Conservation (phyloP, 23 red algal species). For the Gracilaria vermiculophylla region DNA sequence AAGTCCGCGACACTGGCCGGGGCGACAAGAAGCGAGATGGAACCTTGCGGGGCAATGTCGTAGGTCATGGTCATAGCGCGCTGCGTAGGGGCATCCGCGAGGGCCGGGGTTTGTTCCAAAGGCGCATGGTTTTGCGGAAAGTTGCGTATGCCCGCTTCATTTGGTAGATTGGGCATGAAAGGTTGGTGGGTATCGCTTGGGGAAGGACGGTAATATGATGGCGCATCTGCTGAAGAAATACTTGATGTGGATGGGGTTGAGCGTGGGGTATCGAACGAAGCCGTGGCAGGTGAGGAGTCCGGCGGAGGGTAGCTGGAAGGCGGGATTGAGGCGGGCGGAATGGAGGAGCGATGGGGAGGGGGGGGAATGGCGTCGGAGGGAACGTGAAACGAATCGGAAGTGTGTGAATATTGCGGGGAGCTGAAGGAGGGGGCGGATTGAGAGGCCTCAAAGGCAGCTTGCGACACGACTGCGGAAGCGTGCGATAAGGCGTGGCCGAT, state of each 20-base stretch:
- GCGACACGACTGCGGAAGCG: conserved; percentile 19
- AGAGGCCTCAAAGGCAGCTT: neutral
- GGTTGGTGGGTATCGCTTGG: neutral
- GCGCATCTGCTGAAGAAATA: neutral
- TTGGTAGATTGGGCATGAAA: neutral
- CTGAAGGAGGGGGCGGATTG: neutral
- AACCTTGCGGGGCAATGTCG: conserved; percentile 9
- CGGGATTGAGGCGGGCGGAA: neutral
- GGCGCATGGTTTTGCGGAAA: neutral
- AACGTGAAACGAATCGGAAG: neutral
- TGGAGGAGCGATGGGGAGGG: neutral
- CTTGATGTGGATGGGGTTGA: conserved; percentile 1
- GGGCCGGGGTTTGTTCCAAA: neutral
- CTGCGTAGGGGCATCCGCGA: conserved; percentile 24
- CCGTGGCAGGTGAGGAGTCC: neutral
- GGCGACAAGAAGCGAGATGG: conserved; percentile 5
- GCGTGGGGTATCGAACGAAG: neutral
- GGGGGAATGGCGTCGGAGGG: neutral
- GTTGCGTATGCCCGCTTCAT: neutral
- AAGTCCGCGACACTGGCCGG: neutral
- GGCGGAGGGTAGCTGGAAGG: neutral
- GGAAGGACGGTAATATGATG: neutral
- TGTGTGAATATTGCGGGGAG: neutral
- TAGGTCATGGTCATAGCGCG: conserved; percentile 29
- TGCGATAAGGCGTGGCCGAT: conserved; percentile 35